Base-by-base conservation (phyloP, 176 grass and related monocot species). In the Oryza nivara region DNA sequence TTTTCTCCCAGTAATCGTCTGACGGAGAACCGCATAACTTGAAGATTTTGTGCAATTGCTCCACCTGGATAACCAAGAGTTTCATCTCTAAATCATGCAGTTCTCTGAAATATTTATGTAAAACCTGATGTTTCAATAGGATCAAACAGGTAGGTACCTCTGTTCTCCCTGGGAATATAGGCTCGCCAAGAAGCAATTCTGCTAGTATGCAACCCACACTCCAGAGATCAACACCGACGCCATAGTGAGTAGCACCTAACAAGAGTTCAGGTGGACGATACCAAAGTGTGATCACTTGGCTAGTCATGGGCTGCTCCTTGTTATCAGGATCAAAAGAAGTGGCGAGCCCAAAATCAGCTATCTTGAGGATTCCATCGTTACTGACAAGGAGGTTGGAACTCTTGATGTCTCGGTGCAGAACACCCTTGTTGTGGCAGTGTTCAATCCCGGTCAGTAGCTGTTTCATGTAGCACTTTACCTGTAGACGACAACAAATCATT, bases 391-490 rank as follows among this genome's bases (percentile, higher is more conserved):
- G 87, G 79, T 99, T 99, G 11, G 97, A 96, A 77, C 86, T 92
- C 79, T 99, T 99, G 35, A 99, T 94, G 84, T 99, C 97, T 3
- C 97, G 93, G 75, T 99, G 97, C 61, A 99, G 79, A 64, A 99
- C 82, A 8, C 88, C 88, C 23, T 90, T 91, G 64, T 88, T 83
- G 51, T 99, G 97, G n/a, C 97, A 99, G 46, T 96, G 93, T 70
- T 92, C 91, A 65, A 99, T 91, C 8, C 97, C 97, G 0, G 84
- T 88, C 2, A 99, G 74, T 47, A 99, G 80, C 49, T 96, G 93
- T 48, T 94, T 94, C 93, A 99, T 96, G 79, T 91, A 96, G 84
- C 91, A 99, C 44, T 99, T 99, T 68, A 99, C 88, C 96, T 99
- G 89, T 65, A 84, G 75, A 80, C 75, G 65, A 52, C 75, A 70